Evolutionary conservation across 805 yeast genomes (phyloP), one percentile per base, ranked within the genome.

Genomic region (Lachancea fermentati): DNA sequence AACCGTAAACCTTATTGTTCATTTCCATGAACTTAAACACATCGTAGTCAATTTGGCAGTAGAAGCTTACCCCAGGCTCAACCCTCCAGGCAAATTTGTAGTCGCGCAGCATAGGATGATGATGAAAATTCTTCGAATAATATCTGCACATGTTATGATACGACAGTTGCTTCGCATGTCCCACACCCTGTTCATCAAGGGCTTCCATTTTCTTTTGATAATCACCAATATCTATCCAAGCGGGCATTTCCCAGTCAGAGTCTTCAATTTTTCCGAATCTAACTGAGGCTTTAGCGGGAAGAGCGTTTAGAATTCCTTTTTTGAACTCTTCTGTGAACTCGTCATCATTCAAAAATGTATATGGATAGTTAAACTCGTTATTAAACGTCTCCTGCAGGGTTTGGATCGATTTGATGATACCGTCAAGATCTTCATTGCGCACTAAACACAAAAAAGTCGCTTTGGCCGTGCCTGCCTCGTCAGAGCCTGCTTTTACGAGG

Each of bases 81-180:
- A 85, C 68, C 46, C 95, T 67, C 95, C 94, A 85, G 55, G 81
- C 82, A 62, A 80, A 85, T 50, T 69, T 72, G 62, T 71, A 81
- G 43, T 83, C 67, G 44, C 69, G 65, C 55, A 85, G 57, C 41
- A 75, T 71, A 9, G 84, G 84, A 46, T 81, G 75, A 36, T 81
- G 70, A 55, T 72, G 82, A 52, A 85, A 82, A 43, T 63, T 63
- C 9, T 76, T 77, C 36, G 82, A 77, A 57, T 84, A 83, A 60
- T 80, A 85, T 18, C 95, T 71, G 57, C 95, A 85, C 95, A 85
- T 85, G 53, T 83, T 81, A 53, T 84, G 94, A 52, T 85, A 85
- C 0, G 88, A 79, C 15, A 56, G 59, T 59, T 65, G 67, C 15
- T 67, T 67, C 2, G 88, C 85, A 55, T 83, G 82, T 15, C 77